These are phyloP conservation scores for Barnettozyma wickerhamii DNA, from an alignment of 805 yeast genomes.

Conservation along the genomic window DNA sequence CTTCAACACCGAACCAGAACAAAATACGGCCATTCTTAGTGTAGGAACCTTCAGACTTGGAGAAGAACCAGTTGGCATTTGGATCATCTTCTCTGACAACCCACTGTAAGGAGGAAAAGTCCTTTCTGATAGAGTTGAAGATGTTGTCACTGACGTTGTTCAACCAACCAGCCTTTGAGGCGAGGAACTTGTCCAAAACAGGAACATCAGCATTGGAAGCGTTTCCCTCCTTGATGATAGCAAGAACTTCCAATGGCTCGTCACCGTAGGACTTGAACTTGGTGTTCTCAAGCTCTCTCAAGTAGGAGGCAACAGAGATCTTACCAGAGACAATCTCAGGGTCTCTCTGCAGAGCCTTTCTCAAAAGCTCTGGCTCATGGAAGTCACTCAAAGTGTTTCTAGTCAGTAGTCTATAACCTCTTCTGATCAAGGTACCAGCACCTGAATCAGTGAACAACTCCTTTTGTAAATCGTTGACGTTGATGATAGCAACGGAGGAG, in stretches of 20 bases:
- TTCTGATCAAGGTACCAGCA: constrained; percentile 97
- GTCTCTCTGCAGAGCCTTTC: constrained; percentile 74
- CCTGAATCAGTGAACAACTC: constrained; percentile 98
- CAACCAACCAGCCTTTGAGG: constrained; percentile 91
- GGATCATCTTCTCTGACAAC: constrained; percentile 85
- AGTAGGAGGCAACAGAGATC: constrained; percentile 74
- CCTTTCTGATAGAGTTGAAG: constrained; percentile 75
- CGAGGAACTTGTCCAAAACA: constrained; percentile 77
- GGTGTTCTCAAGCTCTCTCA: constrained; percentile 60
- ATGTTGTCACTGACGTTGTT: constrained; percentile 95
- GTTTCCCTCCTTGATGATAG: constrained; percentile 64
- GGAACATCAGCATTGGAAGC: constrained; percentile 43
- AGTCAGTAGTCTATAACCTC: constrained; percentile 86
- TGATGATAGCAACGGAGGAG: constrained; percentile 95
- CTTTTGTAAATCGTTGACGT: constrained; percentile 91
- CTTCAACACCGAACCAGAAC: constrained; percentile 89
- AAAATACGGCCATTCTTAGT: constrained; percentile 82
- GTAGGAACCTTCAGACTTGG: constrained; percentile 91
- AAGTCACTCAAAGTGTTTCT: constrained; percentile 69
- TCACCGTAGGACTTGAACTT: constrained; percentile 83
- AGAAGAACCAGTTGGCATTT: constrained; percentile 87
- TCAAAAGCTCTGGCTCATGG: constrained; percentile 65
- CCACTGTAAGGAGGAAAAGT: constrained; percentile 78
- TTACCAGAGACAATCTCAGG: constrained; percentile 67
- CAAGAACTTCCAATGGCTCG: constrained; percentile 92